These are phyloP conservation scores for Fraxinus americana DNA, from an alignment of 257 asterid species.

Conservation along the genomic window DNA sequence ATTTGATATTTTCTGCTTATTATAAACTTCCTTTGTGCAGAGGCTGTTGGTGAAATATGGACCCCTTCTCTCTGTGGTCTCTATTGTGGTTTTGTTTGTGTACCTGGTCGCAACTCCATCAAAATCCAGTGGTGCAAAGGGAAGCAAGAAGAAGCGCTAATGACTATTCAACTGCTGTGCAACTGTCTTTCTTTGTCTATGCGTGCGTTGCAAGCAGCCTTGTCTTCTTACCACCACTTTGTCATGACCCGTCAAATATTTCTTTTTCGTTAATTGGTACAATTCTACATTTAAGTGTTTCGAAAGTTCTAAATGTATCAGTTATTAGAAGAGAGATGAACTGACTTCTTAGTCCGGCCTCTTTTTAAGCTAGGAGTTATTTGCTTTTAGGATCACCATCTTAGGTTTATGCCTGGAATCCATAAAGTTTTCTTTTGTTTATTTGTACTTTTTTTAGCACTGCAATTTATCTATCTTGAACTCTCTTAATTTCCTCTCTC, in stretches of 20 bases:
- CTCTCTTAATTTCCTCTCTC: background rate
- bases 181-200: background rate
- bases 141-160: slow-evolving; percentile 36
- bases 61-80: slow-evolving; percentile 69
- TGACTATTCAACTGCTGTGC: slow-evolving; percentile 6
- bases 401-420: background rate
- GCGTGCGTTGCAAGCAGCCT: background rate
- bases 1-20: background rate
- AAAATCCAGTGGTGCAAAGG: background rate
- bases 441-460: background rate
- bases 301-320: background rate
- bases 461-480: background rate
- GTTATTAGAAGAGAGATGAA: background rate
- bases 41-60: slow-evolving; percentile 81
- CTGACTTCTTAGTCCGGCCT: background rate
- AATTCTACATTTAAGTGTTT: background rate
- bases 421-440: background rate
- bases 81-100: slow-evolving; percentile 61
- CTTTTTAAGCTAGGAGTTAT: background rate
- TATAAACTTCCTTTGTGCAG: slow-evolving; percentile 48
- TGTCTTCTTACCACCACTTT: background rate
- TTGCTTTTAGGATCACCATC: background rate
- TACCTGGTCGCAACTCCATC: slow-evolving; percentile 37
- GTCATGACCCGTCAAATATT: background rate
- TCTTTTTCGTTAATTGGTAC: background rate